A percentile compares a stretch with the other conserved stretches of the same genome.
Evolutionary conservation across 352 stramenopile genomes (phyloP).

Genomic region (Globisporangium parvum): DNA sequence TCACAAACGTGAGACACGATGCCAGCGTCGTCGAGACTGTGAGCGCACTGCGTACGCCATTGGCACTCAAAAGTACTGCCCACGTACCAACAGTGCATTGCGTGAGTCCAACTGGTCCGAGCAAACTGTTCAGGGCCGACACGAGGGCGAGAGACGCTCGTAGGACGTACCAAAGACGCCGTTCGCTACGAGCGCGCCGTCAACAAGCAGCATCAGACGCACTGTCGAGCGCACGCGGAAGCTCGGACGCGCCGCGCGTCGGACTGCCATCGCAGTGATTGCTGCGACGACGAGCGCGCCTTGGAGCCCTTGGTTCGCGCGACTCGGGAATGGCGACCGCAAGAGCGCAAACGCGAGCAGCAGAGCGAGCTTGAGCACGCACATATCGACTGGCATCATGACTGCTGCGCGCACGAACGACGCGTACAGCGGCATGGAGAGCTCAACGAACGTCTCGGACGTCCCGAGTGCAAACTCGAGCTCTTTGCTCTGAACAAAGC

Average conservation of each 20-base stretch:
- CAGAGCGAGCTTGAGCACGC: slow-evolving; percentile 40
- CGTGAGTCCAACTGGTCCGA: not conserved
- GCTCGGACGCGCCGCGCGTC: slow-evolving; percentile 15
- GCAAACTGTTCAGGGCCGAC: not conserved
- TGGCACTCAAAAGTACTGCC: slow-evolving; percentile 46
- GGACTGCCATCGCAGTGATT: slow-evolving; percentile 20
- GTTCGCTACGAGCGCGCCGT: slow-evolving; percentile 42
- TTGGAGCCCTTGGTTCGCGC: slow-evolving; percentile 42
- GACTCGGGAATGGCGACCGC: slow-evolving; percentile 30
- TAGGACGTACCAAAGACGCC: slow-evolving; percentile 35
- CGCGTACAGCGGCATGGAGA: slow-evolving; percentile 46
- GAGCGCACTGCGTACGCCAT: slow-evolving; percentile 49
- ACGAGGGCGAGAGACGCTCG: not conserved
- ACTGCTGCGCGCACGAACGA: slow-evolving; percentile 35
- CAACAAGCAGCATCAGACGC: slow-evolving; percentile 21
- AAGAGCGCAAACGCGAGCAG: slow-evolving; percentile 45
- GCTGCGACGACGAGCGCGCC: slow-evolving; percentile 35
- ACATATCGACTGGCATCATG: slow-evolving; percentile 28
- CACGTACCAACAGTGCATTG: not conserved
- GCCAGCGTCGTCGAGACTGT: slow-evolving; percentile 56
- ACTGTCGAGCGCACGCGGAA: slow-evolving; percentile 39
- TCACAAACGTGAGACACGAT: slow-evolving; percentile 39
- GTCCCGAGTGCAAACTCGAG: slow-evolving; percentile 46
- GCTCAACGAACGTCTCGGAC: slow-evolving; percentile 50
- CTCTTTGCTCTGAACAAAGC: slow-evolving; percentile 41